Evolutionary conservation across 306 rosid species (phyloP).

Genomic region (Cicer yamashitae): DNA sequence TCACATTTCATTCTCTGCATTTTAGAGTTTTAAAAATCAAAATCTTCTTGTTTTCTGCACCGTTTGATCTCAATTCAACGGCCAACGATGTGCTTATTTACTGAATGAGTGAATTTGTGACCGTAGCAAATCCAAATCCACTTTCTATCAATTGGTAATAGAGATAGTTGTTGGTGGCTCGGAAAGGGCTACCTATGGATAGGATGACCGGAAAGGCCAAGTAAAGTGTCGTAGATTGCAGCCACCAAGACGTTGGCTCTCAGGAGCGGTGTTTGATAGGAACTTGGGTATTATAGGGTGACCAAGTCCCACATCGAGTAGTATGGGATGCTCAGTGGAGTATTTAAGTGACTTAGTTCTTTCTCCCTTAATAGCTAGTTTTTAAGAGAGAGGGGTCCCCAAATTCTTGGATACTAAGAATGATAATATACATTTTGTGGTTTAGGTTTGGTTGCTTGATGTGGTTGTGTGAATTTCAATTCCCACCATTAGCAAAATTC

Average conservation of each 20-base stretch:
- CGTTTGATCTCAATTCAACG: background rate
- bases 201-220: background rate
- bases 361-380: background rate
- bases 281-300: background rate
- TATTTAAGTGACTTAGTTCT: background rate
- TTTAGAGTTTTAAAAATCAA: background rate
- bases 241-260: background rate
- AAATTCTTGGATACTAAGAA: background rate
- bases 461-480: background rate
- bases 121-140: background rate
- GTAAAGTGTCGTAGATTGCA: background rate
- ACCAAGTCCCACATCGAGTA: background rate
- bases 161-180: background rate
- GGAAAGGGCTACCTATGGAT: background rate
- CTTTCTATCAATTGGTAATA: background rate
- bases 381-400: background rate
- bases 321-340: background rate
- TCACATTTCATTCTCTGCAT: background rate
- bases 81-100: background rate
- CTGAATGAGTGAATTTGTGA: background rate
- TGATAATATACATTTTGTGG: background rate
- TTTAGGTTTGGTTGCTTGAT: constrained; percentile 21
- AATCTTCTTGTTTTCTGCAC: background rate
- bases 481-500: no score
- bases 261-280: background rate